phyloP scores from a whole-genome alignment of 192 early-diverging fungal genomes.

The Pilaira anomala region DNA sequence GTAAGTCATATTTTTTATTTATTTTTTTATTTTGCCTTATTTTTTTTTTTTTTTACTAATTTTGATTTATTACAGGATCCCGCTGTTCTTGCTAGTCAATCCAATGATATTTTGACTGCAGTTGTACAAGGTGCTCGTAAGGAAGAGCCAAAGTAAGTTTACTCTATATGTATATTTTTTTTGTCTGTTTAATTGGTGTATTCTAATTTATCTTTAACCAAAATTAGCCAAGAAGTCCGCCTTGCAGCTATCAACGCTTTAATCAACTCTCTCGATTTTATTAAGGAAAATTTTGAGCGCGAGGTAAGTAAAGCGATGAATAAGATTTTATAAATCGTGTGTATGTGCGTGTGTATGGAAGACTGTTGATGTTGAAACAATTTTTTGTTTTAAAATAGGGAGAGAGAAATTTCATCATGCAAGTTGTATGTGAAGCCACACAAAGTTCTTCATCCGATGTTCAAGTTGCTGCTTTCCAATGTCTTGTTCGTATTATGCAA shows the following conservation, averaged over 20 bases:
- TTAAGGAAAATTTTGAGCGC: conserved; percentile 88
- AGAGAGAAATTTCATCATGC: conserved; percentile 99
- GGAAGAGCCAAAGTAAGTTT: conserved; percentile 72
- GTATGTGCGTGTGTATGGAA: not conserved
- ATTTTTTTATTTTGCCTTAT: not conserved
- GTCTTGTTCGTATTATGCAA: conserved; percentile 95
- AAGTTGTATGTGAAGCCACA: conserved; percentile 95
- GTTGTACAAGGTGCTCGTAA: conserved; percentile 94
- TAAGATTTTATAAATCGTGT: not conserved
- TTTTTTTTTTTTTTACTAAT: not conserved
- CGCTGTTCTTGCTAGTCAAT: conserved; percentile 73
- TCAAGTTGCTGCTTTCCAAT: conserved; percentile 89
- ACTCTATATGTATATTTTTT: not conserved
- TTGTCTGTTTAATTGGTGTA: too few relatives aligned
- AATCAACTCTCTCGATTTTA: conserved; percentile 94
- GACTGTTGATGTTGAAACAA: too few relatives aligned
- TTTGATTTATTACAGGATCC: conserved; percentile 54
- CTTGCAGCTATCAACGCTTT: conserved; percentile 86
- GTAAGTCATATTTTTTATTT: conserved; percentile 47
- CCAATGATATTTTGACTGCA: conserved; percentile 91
- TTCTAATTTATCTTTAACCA: not conserved
- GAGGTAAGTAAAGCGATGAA: conserved; percentile 49
- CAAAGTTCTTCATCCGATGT: conserved; percentile 72
- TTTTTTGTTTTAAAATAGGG: conserved; percentile 39
- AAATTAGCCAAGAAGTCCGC: conserved; percentile 73